Evolutionary conservation across 139 green algal genomes (phyloP), one percentile per base, ranked within the genome.

Genomic region (Coccomyxa sp.): DNA sequence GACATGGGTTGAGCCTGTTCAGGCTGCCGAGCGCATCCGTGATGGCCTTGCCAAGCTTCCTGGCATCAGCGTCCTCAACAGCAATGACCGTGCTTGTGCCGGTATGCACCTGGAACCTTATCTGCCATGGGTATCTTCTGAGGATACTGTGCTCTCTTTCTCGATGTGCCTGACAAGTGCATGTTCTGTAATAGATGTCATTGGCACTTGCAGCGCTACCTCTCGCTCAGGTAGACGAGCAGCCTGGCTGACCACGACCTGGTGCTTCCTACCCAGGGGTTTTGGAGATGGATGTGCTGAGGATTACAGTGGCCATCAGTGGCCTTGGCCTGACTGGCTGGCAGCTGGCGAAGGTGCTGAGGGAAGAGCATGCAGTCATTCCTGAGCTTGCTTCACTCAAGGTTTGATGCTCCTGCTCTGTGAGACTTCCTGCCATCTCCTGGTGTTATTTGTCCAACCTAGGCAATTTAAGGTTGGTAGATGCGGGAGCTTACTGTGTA

Each of bases 321-420:
- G 55, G 75, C 10, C 69, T 92, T 74, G 85, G 85, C 16, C 69
- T 93, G 37, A 84, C 78, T 39, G 93, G 91, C 18, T 91, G 81
- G 54, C 73, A 90, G 35, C 85, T 80, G 0, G 88, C 89, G 29
- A 69, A 70, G 0, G 34, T 37, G 8, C 74, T 98, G 81, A 85
- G 94, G 79, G 22, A 81, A 35, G 24, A 86, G 37, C 54, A 86
- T 78, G 81, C 85, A 37, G 82, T 98, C 8, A 87, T 97, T 64
- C 73, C 88, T 1, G 95, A 98, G 90, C 87, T 98, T 29, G 81
- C 91, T 0, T 94, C 86, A 8, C 68, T 76, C 33, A 77, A 84
- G 74, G 84, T 88, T 33, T 4, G 77, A 0, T 68, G 0, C 34
- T 29, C 7, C 35, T 10, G 1, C 8, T n/a, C 74, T 35, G 1